phyloP scores from a whole-genome alignment of 345 rosid species.

The Xanthoceras sorbifolium region DNA sequence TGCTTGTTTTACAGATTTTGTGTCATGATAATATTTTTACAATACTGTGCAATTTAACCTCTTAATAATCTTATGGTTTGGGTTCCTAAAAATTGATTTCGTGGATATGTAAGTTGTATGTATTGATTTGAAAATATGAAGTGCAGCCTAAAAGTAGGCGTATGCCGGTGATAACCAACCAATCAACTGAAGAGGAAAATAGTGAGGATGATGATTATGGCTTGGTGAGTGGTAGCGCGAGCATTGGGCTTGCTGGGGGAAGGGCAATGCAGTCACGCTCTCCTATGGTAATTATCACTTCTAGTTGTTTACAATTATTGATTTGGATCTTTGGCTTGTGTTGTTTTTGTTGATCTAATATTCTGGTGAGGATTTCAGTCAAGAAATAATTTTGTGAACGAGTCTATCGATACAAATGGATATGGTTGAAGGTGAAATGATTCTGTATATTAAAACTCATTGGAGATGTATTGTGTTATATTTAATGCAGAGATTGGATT shows the following conservation, averaged over 20 bases:
- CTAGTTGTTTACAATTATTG: slow-evolving; percentile 10
- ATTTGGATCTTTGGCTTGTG: no score
- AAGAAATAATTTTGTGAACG: background rate
- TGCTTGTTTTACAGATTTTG: background rate
- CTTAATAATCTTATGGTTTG: background rate
- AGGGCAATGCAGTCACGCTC: slow-evolving; percentile 44
- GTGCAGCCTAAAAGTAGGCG: slow-evolving; percentile 48
- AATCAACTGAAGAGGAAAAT: slow-evolving; percentile 35
- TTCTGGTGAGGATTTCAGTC: background rate
- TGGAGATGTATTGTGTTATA: background rate
- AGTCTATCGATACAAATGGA: background rate
- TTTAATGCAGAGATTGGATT: background rate
- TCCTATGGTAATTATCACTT: slow-evolving; percentile 42
- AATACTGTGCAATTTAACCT: background rate
- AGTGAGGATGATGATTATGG: slow-evolving; percentile 38
- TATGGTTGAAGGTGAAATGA: background rate
- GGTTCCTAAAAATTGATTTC: background rate
- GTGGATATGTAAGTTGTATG: background rate
- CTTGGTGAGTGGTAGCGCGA: slow-evolving; percentile 32
- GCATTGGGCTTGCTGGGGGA: slow-evolving; percentile 59
- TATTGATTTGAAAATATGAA: slow-evolving; percentile 3
- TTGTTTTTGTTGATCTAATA: background rate
- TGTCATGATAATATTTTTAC: background rate
- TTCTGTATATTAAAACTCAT: background rate
- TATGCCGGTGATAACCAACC: slow-evolving; percentile 28